phyloP scores from a whole-genome alignment of 164 flowering plant genomes.

The Berberis thunbergii region DNA sequence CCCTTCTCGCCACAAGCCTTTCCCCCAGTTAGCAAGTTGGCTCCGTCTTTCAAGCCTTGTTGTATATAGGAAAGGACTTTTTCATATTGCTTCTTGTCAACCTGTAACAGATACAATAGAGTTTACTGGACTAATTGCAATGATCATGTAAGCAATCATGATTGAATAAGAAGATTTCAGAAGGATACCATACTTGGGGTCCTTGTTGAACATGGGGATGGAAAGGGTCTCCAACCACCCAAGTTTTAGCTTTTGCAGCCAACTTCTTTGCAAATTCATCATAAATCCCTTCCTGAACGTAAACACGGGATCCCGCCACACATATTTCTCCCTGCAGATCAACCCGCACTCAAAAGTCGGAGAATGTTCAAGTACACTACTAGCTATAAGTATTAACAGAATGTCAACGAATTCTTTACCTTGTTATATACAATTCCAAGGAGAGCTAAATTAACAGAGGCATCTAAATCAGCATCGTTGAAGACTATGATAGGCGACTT shows the following conservation, averaged over 20 bases:
- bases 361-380: background rate
- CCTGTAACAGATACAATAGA: constrained; percentile 23
- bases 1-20: constrained; percentile 37
- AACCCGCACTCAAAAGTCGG: background rate
- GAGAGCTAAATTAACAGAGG: constrained; percentile 12
- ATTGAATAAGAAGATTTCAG: background rate
- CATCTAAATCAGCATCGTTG: constrained; percentile 15
- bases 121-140: background rate
- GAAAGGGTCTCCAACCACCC: constrained; percentile 87
- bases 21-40: constrained; percentile 48
- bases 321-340: constrained; percentile 72
- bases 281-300: constrained; percentile 83
- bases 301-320: constrained; percentile 65
- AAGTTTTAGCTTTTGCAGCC: constrained; percentile 42
- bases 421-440: constrained; percentile 11
- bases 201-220: constrained; percentile 63
- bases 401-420: background rate
- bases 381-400: background rate
- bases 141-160: background rate
- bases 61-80: constrained; percentile 48
- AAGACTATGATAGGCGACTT: constrained; percentile 17
- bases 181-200: constrained; percentile 45
- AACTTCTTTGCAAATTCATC: constrained; percentile 49
- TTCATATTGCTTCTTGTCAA: constrained; percentile 40
- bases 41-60: constrained; percentile 56